Conservation (phyloP, 768 basidiomycete genomes). For the Xerocomus potaroensis region DNA sequence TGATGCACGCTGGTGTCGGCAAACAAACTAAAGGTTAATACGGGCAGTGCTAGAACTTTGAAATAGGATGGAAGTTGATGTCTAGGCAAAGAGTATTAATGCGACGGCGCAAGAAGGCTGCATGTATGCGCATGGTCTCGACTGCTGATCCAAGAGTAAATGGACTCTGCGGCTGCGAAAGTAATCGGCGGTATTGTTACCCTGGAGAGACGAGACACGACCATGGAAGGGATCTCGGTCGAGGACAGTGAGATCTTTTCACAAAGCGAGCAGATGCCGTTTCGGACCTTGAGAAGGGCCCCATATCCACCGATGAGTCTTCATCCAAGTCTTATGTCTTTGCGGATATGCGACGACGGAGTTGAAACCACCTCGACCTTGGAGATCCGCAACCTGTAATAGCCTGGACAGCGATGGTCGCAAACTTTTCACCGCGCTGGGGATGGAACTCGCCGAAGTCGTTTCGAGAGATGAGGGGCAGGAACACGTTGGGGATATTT, state of each 20-base stretch:
- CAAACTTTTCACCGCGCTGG: slow-evolving; percentile 4
- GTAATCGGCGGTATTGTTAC: neutral
- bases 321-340: neutral
- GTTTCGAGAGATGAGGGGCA: slow-evolving; percentile 9
- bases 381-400: slow-evolving; percentile 2
- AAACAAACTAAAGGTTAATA: neutral
- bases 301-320: no score
- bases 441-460: slow-evolving; percentile 11
- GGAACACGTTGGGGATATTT: slow-evolving; percentile 15
- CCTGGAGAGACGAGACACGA: neutral
- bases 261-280: neutral
- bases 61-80: neutral
- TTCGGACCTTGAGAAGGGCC: no score
- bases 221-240: neutral
- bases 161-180: slow-evolving; percentile 2
- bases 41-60: neutral
- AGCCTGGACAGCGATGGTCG: slow-evolving; percentile 4
- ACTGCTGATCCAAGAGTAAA: neutral
- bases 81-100: neutral
- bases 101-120: neutral
- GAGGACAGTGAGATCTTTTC: neutral
- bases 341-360: neutral
- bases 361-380: neutral
- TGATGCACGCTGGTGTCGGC: neutral
- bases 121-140: slow-evolving; percentile 1